A percentile compares a stretch with the other conserved stretches of the same genome.
These are phyloP conservation scores for Penicillium sclerotigenum DNA, from an alignment of 2,329 filamentous ascomycete genomes.

Conservation along the genomic window DNA sequence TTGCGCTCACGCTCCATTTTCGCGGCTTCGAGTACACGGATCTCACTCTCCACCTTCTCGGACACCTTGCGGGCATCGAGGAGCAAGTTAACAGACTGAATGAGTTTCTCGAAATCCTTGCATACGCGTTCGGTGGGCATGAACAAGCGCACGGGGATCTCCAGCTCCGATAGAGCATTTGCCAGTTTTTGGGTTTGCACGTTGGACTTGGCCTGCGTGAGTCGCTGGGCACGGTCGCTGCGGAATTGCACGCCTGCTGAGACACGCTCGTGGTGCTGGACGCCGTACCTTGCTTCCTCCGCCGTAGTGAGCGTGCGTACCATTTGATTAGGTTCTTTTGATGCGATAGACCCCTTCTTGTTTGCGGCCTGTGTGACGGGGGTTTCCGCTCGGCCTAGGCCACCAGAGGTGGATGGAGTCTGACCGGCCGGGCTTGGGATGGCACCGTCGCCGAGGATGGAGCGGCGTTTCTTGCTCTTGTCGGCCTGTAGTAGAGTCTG, in stretches of 20 bases:
- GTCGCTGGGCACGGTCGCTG: slow-evolving; percentile 55
- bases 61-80: slow-evolving; percentile 48
- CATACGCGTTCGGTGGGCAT: slow-evolving; percentile 52
- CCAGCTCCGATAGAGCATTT: slow-evolving; percentile 47
- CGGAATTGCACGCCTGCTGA: slow-evolving; percentile 86
- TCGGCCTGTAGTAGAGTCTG: slow-evolving; percentile 79
- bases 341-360: slow-evolving; percentile 39
- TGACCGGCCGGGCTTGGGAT: slow-evolving; percentile 53
- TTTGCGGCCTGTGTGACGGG: slow-evolving; percentile 30
- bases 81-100: slow-evolving; percentile 46
- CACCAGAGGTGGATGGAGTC: slow-evolving; percentile 44
- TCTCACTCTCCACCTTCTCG: slow-evolving; percentile 49
- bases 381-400: slow-evolving; percentile 38
- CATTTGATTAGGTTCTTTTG: slow-evolving; percentile 48
- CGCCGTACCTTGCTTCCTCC: slow-evolving; percentile 77
- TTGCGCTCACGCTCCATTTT: slow-evolving; percentile 41
- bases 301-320: slow-evolving; percentile 69
- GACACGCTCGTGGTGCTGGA: slow-evolving; percentile 79
- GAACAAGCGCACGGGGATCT: slow-evolving; percentile 45
- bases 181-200: slow-evolving; percentile 50
- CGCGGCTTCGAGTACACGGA: slow-evolving; percentile 46
- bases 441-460: slow-evolving; percentile 60
- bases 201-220: slow-evolving; percentile 51
- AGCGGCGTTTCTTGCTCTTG: slow-evolving; percentile 84
- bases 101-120: slow-evolving; percentile 50